Percentiles rank a stretch among this genome's conserved stretches.
These are phyloP conservation scores for Fagopyrum esculentum DNA, from an alignment of 148 eudicot species.

Conservation along the genomic window DNA sequence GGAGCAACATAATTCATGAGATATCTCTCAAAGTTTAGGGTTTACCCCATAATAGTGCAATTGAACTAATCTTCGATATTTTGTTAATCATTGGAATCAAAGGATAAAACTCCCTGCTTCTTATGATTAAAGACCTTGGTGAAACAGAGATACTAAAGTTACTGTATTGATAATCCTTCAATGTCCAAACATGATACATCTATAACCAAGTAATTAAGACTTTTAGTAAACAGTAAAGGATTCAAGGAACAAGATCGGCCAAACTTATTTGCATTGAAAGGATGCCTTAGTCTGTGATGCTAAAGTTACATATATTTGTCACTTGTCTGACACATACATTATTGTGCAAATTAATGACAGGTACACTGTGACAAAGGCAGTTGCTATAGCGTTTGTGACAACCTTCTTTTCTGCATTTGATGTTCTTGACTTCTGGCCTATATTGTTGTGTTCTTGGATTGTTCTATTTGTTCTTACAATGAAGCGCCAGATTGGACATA, in stretches of 20 bases:
- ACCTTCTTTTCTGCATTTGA: conserved; percentile 59
- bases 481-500: conserved; percentile 89
- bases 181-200: background rate
- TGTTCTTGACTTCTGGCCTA: conserved; percentile 69
- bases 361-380: conserved; percentile 62
- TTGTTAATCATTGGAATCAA: background rate
- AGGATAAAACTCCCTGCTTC: background rate
- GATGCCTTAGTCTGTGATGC: background rate
- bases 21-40: too few relatives aligned
- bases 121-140: too few relatives aligned
- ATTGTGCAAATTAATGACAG: conserved; percentile 23
- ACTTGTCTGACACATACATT: background rate
- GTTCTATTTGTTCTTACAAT: conserved; percentile 71
- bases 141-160: background rate
- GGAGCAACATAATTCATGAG: too few relatives aligned
- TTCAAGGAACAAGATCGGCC: background rate
- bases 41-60: background rate
- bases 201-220: background rate
- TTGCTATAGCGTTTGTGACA: conserved; percentile 42
- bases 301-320: background rate
- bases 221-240: background rate
- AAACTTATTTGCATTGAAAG: background rate
- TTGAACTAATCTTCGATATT: background rate
- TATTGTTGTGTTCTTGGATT: conserved; percentile 51
- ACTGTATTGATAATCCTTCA: background rate